Evolutionary conservation across 805 yeast species (phyloP), one percentile per base, ranked within the genome.

Genomic region (Schwanniomyces polymorphus): DNA sequence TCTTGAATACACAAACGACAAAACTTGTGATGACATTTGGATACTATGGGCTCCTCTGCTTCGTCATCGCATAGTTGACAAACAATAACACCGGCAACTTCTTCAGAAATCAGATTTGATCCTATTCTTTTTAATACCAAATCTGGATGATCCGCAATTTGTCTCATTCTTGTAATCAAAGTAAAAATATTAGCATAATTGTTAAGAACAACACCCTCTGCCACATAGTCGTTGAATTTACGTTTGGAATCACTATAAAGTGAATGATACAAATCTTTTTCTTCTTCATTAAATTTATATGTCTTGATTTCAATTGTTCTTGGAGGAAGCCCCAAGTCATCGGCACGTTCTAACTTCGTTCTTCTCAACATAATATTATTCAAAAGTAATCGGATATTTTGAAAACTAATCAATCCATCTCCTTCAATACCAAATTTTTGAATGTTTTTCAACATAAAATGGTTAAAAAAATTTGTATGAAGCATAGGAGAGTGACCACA

Each of bases 111-210:
- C 53, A 55, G 65, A 54, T 58, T 68, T 9, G 69, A 59, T 3
- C 80, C 80, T 27, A 84, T 77, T 44, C 91, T 75, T 55, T 91
- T 84, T 61, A 94, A 72, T 0, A 94, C 97, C 52, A 94, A 73
- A 68, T 94, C 99, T 0, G 99, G 99, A 66, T 94, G 99, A 64
- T 94, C 99, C 0, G 99, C 98, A 57, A 94, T 74, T 67, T 94
- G 99, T 58, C 99, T 81, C 99, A 94, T 95, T 58, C 99, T 76
- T 0, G 99, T 94, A 59, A 94, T 91, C 47, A 94, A 76, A 0
- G 98, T 91, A 70, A 94, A 94, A 59, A 94, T 94, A 60, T 94
- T 94, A 40, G 99, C 99, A 69, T 94, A 94, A 65, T 94, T 94
- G 68, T 94, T 94, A 48, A 94, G 74, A 21, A 94, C 97, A 35